Evolutionary conservation across 345 rosid genomes (phyloP), one percentile per base, ranked within the genome.

Genomic region (Geranium rotundifolium): DNA sequence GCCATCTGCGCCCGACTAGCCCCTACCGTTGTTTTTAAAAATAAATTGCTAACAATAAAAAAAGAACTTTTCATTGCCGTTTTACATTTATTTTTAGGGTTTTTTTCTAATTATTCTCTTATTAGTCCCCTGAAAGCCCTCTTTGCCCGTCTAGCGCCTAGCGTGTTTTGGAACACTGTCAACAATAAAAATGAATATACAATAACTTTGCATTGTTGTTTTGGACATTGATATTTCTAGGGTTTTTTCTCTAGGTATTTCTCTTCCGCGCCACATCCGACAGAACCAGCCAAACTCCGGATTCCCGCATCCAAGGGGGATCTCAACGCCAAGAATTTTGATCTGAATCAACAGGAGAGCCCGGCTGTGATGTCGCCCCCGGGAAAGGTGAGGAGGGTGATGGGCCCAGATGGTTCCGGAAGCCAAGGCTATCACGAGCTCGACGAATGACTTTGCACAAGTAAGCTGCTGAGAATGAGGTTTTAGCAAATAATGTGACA

Each of bases 301-400:
- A 77, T 85, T 71, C 87, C 90, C 20, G 63, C 80, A 19, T 72
- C 78, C 6, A 87, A 85, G 77, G 76, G 67, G 71, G 84, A 77
- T 17, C 41, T 30, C 19, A 69, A 59, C 54, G 19, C 70, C 46
- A 80, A 74, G 71, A 69, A 64, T 16, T 76, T 80, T 15, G 81
- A 83, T 59, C 63, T 73, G 63, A 76, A 73, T 62, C 75, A 71
- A 17, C 70, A 66, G 54, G 84, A 79, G 59, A 84, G 80, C 63
- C 83, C 80, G 46, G 79, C 77, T 37, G 86, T 82, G 60, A 20
- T 84, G 68, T 88, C 92, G 61, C 92, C 95, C 55, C 91, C 90
- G 17, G 83, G 77, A 67, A 88, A 88, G 69, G 68, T 84, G 50
- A 82, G 92, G 78, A 80, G 91, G 72, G 80, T 85, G 71, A 81